Evolutionary conservation across 805 yeast genomes (phyloP).

Genomic region (Saturnispora serradocipensis): DNA sequence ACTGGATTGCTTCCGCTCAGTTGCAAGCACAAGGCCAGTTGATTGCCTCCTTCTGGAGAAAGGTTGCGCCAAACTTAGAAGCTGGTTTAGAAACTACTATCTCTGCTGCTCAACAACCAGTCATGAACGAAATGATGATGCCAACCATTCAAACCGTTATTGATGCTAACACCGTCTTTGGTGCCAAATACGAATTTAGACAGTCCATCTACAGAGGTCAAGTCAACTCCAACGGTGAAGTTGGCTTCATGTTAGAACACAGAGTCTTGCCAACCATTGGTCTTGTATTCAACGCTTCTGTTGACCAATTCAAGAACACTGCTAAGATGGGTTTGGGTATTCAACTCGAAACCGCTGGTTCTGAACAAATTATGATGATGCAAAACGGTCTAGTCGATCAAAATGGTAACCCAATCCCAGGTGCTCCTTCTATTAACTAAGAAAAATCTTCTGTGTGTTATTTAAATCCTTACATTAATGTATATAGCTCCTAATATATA

Average conservation of each 20-base stretch:
- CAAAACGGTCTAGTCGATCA: conserved; percentile 79
- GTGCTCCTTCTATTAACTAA: conserved; percentile 42
- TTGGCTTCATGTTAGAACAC: conserved; percentile 84
- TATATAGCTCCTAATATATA: conserved; percentile 1
- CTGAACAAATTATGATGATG: conserved; percentile 85
- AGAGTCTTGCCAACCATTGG: conserved; percentile 88
- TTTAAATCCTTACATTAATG: not conserved
- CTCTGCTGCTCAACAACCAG: conserved; percentile 70
- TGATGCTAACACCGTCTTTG: conserved; percentile 88
- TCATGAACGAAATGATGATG: conserved; percentile 65
- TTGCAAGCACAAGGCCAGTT: conserved; percentile 87
- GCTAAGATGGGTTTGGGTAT: conserved; percentile 88
- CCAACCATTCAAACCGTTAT: conserved; percentile 75
- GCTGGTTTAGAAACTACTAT: conserved; percentile 87
- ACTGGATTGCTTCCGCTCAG: conserved; percentile 93
- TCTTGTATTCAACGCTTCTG: conserved; percentile 77
- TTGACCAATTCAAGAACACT: conserved; percentile 74
- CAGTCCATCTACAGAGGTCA: conserved; percentile 94
- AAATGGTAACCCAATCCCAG: conserved; percentile 79
- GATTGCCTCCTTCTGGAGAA: conserved; percentile 88
- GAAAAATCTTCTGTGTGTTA: not conserved
- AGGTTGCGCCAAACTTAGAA: conserved; percentile 85
- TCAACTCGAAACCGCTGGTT: conserved; percentile 92
- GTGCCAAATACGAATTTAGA: conserved; percentile 97
- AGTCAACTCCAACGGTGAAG: conserved; percentile 84